A percentile compares a stretch with the other conserved stretches of the same genome.
phyloP scores from a whole-genome alignment of 345 rosid genomes.

The Heritiera littoralis region DNA sequence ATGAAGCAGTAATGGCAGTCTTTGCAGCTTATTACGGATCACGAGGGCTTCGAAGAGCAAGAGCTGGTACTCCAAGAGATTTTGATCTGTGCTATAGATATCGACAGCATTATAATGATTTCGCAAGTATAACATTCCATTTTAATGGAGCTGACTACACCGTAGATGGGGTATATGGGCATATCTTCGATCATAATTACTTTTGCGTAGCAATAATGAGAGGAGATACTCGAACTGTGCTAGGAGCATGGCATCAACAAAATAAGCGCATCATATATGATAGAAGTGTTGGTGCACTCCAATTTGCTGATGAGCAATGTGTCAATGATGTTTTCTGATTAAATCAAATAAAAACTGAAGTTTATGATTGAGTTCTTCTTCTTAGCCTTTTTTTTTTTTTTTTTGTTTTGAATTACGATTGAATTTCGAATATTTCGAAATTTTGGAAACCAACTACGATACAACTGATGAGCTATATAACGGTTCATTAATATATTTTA shows the following conservation, averaged over 20 bases:
- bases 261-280: background rate
- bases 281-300: background rate
- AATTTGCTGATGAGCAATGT: constrained; percentile 7
- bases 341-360: no score
- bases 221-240: fast-evolving
- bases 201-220: background rate
- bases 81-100: constrained; percentile 11
- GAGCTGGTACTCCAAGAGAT: background rate
- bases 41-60: background rate
- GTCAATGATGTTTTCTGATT: background rate
- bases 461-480: no score
- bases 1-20: background rate
- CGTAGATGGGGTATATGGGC: background rate
- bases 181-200: background rate
- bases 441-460: no score
- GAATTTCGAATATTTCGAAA: no score
- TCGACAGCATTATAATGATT: background rate
- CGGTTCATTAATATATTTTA: no score
- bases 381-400: no score
- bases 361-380: no score
- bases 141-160: constrained; percentile 18
- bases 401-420: no score
- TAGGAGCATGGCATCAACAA: constrained; percentile 11
- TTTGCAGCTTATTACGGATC: constrained; percentile 9
- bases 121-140: constrained; percentile 10